phyloP scores from a whole-genome alignment of 2,329 filamentous ascomycete species.

The Colletotrichum tropicicola region DNA sequence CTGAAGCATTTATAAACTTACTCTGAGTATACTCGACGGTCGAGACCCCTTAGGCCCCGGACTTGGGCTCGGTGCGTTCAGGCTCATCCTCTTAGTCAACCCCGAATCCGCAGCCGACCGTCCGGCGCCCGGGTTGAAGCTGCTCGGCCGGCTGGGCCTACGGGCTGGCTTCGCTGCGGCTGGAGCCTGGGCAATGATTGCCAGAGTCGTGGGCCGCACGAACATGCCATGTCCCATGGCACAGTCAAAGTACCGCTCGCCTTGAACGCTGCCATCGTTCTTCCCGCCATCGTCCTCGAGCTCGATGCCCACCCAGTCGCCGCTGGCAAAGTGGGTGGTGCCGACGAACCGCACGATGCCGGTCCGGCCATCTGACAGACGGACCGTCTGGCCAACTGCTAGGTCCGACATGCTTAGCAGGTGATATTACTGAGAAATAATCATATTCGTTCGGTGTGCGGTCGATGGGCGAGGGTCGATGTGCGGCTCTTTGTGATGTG shows the following conservation, averaged over 20 bases:
- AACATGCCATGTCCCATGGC: conserved; percentile 83
- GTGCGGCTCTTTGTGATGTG: conserved; percentile 10
- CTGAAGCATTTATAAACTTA: conserved; percentile 41
- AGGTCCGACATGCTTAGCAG: conserved; percentile 62
- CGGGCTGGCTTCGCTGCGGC: conserved; percentile 45
- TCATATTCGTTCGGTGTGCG: conserved; percentile 20
- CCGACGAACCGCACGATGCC: conserved; percentile 86
- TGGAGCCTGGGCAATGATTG: conserved; percentile 61
- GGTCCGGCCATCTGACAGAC: conserved; percentile 79
- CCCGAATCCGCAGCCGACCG: conserved; percentile 60
- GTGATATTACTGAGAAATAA: conserved; percentile 12
- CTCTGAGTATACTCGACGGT: conserved; percentile 65
- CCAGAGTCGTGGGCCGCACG: conserved; percentile 76
- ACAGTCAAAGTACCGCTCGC: conserved; percentile 90
- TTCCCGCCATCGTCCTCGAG: conserved; percentile 85
- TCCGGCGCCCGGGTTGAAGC: conserved; percentile 51
- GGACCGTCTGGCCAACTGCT: conserved; percentile 77
- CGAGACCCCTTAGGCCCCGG: conserved; percentile 67
- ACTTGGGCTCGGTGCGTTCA: conserved; percentile 78
- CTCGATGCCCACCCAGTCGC: conserved; percentile 91
- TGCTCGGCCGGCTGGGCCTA: conserved; percentile 57
- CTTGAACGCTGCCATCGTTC: conserved; percentile 92
- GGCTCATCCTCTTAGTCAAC: conserved; percentile 70
- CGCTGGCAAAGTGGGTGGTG: conserved; percentile 79
- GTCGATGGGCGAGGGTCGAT: conserved; percentile 6